Conservation (phyloP, 2,329 filamentous ascomycete species). For the Tolypocladium capitatum region DNA sequence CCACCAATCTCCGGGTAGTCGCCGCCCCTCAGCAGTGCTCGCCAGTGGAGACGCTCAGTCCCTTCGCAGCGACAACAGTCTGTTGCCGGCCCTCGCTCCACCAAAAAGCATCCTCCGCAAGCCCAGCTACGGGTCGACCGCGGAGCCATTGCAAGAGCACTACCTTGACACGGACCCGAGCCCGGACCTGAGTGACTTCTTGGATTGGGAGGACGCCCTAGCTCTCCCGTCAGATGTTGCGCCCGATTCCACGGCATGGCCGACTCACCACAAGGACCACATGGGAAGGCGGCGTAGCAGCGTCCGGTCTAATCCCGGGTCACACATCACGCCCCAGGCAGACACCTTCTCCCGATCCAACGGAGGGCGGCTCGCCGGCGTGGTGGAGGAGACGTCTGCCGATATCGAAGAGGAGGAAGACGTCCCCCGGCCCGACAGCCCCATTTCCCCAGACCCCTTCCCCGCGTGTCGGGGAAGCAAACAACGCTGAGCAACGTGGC, state of each 20-base stretch:
- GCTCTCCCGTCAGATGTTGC: slow-evolving; percentile 1
- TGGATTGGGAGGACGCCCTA: slow-evolving; percentile 16
- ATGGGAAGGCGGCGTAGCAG: not conserved
- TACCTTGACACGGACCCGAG: slow-evolving; percentile 20
- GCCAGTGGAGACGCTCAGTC: not conserved
- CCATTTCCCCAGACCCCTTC: slow-evolving; percentile 21
- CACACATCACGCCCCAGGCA: slow-evolving; percentile 1
- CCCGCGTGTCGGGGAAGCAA: slow-evolving; percentile 10
- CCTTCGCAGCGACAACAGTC: not conserved
- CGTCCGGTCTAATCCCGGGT: slow-evolving; percentile 5
- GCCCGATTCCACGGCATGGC: not conserved
- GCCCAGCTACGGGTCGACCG: slow-evolving; percentile 8
- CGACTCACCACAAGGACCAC: not conserved
- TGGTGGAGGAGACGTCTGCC: slow-evolving; percentile 1
- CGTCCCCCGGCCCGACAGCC: slow-evolving; percentile 28
- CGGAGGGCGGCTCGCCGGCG: not conserved
- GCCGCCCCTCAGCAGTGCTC: not conserved
- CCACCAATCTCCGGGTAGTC: not conserved
- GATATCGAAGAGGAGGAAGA: slow-evolving; percentile 9
- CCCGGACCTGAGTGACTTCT: slow-evolving; percentile 26
- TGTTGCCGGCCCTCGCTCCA: no score
- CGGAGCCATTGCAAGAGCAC: slow-evolving; percentile 4
- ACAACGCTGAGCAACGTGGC: slow-evolving; percentile 22
- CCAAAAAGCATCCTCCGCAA: not conserved
- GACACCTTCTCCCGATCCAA: slow-evolving; percentile 1